phyloP scores from a whole-genome alignment of 257 asterid genomes.

The Solanum neorickii region DNA sequence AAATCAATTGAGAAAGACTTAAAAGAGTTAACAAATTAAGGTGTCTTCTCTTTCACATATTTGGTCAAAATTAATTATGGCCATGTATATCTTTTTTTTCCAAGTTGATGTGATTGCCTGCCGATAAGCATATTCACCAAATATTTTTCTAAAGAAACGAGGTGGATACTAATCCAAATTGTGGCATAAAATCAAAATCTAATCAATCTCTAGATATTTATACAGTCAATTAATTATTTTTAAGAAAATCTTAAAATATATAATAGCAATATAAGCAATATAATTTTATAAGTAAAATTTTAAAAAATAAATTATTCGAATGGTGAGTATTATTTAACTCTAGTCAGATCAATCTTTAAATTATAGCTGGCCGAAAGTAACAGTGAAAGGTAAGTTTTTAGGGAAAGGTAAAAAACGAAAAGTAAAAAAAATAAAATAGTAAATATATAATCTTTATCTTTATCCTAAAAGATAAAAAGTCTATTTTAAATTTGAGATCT shows the following conservation, averaged over 20 bases:
- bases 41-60: not conserved
- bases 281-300: not conserved
- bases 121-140: conserved; percentile 6
- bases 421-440: too few species aligned
- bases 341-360: too few species aligned
- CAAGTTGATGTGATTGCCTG: conserved; percentile 16
- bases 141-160: not conserved
- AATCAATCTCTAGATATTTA: conserved; percentile 18
- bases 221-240: not conserved
- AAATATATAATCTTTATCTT: not conserved
- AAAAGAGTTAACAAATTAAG: not conserved
- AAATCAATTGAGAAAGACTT: not conserved
- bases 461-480: not conserved
- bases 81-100: not conserved
- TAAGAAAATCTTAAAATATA: not conserved
- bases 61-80: not conserved
- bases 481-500: not conserved
- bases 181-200: not conserved
- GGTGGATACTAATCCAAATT: not conserved
- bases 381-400: not conserved
- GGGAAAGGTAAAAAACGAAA: too few species aligned
- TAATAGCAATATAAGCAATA: not conserved
- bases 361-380: too few species aligned
- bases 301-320: not conserved
- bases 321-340: too few species aligned